A percentile compares a stretch with the other conserved stretches of the same genome.
These are phyloP conservation scores for Zychaea mexicana DNA, from an alignment of 371 early-diverging fungal genomes.

Conservation along the genomic window DNA sequence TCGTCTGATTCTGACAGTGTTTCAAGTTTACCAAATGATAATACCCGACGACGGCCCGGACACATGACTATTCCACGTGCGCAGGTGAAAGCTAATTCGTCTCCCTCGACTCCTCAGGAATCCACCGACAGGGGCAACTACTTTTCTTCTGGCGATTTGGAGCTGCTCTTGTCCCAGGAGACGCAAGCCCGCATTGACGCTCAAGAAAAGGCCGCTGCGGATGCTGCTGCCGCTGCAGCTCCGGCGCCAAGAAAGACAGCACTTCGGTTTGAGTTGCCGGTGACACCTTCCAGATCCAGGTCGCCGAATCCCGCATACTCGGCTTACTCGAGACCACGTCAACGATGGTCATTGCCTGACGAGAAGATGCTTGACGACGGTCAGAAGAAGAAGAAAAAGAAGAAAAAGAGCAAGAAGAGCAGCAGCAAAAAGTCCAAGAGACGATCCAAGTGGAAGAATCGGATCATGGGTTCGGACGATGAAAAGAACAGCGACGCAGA, in stretches of 20 bases:
- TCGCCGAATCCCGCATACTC: constrained; percentile 7
- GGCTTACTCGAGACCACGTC: constrained; percentile 11
- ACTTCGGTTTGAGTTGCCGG: constrained; percentile 33
- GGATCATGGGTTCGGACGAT: constrained; percentile 12
- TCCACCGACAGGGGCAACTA: neutral
- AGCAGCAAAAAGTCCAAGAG: neutral
- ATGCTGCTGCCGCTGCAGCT: constrained; percentile 12
- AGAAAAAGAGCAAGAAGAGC: neutral
- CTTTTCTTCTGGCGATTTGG: constrained; percentile 22
- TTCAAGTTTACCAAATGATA: constrained; percentile 1
- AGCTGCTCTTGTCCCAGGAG: constrained; percentile 33
- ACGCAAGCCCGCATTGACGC: constrained; percentile 39
- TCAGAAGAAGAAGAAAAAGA: constrained; percentile 9
- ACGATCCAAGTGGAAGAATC: constrained; percentile 2
- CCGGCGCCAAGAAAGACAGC: constrained; percentile 4
- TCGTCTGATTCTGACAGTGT: neutral
- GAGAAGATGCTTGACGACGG: constrained; percentile 10
- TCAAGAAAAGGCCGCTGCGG: constrained; percentile 11
- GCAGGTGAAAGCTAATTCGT: neutral
- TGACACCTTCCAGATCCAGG: constrained; percentile 14
- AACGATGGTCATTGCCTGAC: constrained; percentile 20
- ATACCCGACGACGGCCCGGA: neutral
- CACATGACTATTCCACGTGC: neutral
- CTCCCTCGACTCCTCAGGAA: constrained; percentile 4
- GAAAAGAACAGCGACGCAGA: neutral